Evolutionary conservation across 2,329 filamentous ascomycete species (phyloP).

Genomic region (Botrytis pseudocinerea): DNA sequence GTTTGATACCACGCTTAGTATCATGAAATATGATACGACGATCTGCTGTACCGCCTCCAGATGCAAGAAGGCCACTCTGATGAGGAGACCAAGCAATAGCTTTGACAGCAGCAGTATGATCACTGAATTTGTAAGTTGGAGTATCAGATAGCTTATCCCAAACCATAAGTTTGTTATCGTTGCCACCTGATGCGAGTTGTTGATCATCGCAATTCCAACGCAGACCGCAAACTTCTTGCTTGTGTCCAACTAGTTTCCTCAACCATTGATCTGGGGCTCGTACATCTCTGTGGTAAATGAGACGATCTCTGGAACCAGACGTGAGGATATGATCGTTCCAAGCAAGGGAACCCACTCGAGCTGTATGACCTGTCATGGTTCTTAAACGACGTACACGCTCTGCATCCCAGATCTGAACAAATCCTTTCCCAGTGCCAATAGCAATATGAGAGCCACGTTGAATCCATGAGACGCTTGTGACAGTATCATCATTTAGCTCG

Average conservation of each 20-base stretch:
- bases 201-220: constrained; percentile 97
- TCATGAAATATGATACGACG: constrained; percentile 98
- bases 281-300: constrained; percentile 95
- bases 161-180: constrained; percentile 98
- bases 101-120: constrained; percentile 95
- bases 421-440: constrained; percentile 89
- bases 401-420: constrained; percentile 98
- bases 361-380: constrained; percentile 96
- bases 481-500: constrained; percentile 86
- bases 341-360: constrained; percentile 86
- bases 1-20: constrained; percentile 75
- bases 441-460: constrained; percentile 95
- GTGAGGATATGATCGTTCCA: constrained; percentile 99
- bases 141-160: constrained; percentile 97
- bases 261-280: constrained; percentile 89
- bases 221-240: constrained; percentile 95
- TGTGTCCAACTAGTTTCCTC: constrained; percentile 85
- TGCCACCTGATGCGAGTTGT: constrained; percentile 91
- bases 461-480: constrained; percentile 98
- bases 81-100: constrained; percentile 98
- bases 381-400: constrained; percentile 80
- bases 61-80: constrained; percentile 89
- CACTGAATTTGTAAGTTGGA: constrained; percentile 89
- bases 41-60: constrained; percentile 92
- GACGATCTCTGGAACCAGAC: constrained; percentile 87